These are phyloP conservation scores for Penicillium simplicissimum DNA, from an alignment of 495 filamentous ascomycete species.

Conservation along the genomic window DNA sequence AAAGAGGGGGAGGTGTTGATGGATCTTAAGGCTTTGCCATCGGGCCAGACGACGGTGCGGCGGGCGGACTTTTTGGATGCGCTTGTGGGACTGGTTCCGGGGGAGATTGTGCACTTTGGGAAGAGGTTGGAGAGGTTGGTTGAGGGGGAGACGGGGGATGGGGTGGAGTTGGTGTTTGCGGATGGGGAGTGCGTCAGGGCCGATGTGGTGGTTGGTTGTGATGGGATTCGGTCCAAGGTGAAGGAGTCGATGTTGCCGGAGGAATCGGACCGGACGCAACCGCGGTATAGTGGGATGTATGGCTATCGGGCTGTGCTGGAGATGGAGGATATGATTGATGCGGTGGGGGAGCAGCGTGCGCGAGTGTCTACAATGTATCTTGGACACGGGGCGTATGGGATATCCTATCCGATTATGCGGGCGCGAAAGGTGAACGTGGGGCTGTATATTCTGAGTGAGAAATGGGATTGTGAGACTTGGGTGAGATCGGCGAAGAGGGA, in stretches of 20 bases:
- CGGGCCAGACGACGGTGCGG: slow-evolving; percentile 42
- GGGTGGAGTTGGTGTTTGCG: slow-evolving; percentile 28
- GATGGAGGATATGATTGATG: slow-evolving; percentile 56
- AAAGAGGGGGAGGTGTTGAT: slow-evolving; percentile 30
- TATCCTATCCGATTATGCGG: slow-evolving; percentile 67
- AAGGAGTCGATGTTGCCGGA: slow-evolving; percentile 47
- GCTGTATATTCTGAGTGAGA: slow-evolving; percentile 45
- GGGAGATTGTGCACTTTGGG: slow-evolving; percentile 37
- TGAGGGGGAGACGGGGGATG: slow-evolving; percentile 21
- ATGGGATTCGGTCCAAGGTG: slow-evolving; percentile 56
- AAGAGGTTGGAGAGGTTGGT: slow-evolving; percentile 27
- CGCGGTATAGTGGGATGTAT: slow-evolving; percentile 53
- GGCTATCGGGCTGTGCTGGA: slow-evolving; percentile 60
- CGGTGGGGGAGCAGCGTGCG: slow-evolving; percentile 53
- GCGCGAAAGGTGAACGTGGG: slow-evolving; percentile 64
- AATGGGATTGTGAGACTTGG: slow-evolving; percentile 56
- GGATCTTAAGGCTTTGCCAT: slow-evolving; percentile 35
- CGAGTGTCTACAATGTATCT: slow-evolving; percentile 57
- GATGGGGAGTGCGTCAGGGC: slow-evolving; percentile 35
- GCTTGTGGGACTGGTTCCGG: slow-evolving; percentile 55
- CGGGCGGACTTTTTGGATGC: slow-evolving; percentile 62
- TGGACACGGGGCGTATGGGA: slow-evolving; percentile 57
- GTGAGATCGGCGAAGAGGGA: slow-evolving; percentile 55
- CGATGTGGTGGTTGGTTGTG: slow-evolving; percentile 56
- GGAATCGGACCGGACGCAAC: slow-evolving; percentile 34